Conservation (phyloP, 2,329 filamentous ascomycete genomes). For the Periconia digitata region DNA sequence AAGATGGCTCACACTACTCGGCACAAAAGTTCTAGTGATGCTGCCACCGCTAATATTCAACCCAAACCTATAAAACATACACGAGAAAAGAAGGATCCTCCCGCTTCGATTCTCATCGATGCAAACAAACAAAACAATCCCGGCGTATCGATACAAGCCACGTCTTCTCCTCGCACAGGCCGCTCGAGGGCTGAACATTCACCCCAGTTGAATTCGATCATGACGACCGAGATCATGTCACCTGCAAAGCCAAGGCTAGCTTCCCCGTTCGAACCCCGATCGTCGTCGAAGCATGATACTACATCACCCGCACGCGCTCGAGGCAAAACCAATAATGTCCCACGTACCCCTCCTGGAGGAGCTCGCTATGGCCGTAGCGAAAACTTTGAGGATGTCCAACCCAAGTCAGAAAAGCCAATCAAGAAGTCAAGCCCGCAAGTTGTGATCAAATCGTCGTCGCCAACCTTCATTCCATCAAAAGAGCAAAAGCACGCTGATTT, state of each 20-base stretch:
- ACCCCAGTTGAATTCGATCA: neutral
- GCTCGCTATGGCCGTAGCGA: no score
- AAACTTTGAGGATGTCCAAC: no score
- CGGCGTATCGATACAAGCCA: neutral
- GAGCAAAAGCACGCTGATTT: neutral
- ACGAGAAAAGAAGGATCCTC: neutral
- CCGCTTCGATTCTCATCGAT: neutral
- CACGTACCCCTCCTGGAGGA: neutral
- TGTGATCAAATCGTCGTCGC: neutral
- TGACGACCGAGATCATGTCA: neutral
- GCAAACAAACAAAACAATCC: neutral
- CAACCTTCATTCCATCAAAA: neutral
- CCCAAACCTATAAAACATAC: neutral
- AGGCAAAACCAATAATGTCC: neutral
- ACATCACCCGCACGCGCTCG: neutral
- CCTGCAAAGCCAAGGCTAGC: neutral
- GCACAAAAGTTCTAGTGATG: neutral
- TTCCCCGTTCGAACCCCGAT: neutral
- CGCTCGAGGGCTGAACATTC: neutral
- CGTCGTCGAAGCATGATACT: neutral
- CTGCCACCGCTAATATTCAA: neutral
- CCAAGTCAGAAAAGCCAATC: neutral
- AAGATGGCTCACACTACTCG: constrained; percentile 10
- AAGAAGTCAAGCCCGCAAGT: neutral
- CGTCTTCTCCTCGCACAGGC: neutral